Base-by-base conservation (phyloP, 345 rosid species). In the Heritiera littoralis region DNA sequence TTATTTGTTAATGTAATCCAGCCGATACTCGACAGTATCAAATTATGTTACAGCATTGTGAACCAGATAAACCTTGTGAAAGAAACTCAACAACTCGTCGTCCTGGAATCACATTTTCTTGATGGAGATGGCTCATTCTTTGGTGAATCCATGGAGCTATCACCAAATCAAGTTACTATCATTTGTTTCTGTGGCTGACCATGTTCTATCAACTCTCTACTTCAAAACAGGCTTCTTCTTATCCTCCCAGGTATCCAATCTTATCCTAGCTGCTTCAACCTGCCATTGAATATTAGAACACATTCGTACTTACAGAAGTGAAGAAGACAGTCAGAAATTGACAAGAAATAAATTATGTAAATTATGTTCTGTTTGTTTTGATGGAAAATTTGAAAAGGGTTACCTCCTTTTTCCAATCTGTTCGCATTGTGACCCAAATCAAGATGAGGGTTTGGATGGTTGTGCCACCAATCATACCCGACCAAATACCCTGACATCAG, bases 391-490 rank as follows among this genome's bases (percentile, higher is more conserved):
- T 70, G 0, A 1, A 20, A 28, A 6, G 74, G 9, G 58, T 11
- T 75, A 85, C 95, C 87, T 91, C 93, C 81, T 88, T 89, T 48
- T 77, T 72, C 97, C 97, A 90, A 66, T 92, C 88, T 0, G 94
- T 89, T 5, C 90, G 81, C 74, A 81, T 83, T 28, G 91, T 90
- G 51, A 89, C 85, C 95, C 95, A 90, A 14, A 84, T 52, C 63
- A 92, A 80, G 54, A 92, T 91, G 40, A 87, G 20, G 41, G 97
- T 90, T 79, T 91, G 95, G 84, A 89, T 84, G 35, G 75, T 0
- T 0, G 93, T 89, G 63, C 97, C 97, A 41, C 87, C 85, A 0
- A 92, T 86, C 97, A 89, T 90, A 9, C 97, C 97, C 1, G 84
- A 61, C 93, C 95, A 92, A 79, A 91, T 87, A 14, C 97, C 95